Percentiles rank a stretch among this genome's conserved stretches.
Conservation (phyloP, 2,329 filamentous ascomycete genomes). For the Exophiala sideris region DNA sequence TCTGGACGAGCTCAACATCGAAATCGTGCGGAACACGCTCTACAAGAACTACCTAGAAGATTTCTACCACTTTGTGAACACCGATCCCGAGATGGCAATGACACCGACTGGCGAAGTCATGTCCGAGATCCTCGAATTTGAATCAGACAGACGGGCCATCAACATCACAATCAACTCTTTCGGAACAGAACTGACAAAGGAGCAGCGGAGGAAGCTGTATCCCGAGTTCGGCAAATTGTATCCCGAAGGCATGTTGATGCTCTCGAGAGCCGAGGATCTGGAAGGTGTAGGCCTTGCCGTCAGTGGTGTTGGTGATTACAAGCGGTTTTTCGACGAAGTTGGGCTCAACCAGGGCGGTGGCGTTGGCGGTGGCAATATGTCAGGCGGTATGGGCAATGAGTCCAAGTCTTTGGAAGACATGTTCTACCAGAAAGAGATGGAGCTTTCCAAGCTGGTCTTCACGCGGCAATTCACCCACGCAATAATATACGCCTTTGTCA, state of each 20-base stretch:
- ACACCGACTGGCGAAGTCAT: constrained; percentile 93
- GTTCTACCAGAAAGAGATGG: constrained; percentile 99
- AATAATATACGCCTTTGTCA: constrained; percentile 97
- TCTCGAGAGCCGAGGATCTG: constrained; percentile 89
- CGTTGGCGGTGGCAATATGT: constrained; percentile 77
- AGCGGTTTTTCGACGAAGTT: constrained; percentile 92
- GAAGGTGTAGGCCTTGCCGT: constrained; percentile 92
- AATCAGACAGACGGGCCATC: constrained; percentile 93
- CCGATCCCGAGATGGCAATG: constrained; percentile 76
- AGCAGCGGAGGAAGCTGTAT: constrained; percentile 93
- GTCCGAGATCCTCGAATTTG: constrained; percentile 92
- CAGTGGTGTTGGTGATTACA: constrained; percentile 90
- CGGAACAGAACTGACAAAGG: constrained; percentile 90
- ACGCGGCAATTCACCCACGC: constrained; percentile 93
- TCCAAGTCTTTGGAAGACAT: constrained; percentile 91
- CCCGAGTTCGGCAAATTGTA: constrained; percentile 87
- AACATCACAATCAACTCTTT: constrained; percentile 99
- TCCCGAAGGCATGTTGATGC: constrained; percentile 90
- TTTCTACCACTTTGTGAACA: constrained; percentile 92
- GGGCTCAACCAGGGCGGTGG: constrained; percentile 70
- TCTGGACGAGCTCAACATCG: constrained; percentile 96
- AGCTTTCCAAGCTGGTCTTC: constrained; percentile 91
- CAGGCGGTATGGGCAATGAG: constrained; percentile 72
- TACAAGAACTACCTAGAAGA: constrained; percentile 99
- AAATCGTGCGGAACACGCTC: constrained; percentile 95